A percentile compares a stretch with the other conserved stretches of the same genome.
Evolutionary conservation across 2,329 filamentous ascomycete species (phyloP).

Genomic region (Rachicladosporium sp.): DNA sequence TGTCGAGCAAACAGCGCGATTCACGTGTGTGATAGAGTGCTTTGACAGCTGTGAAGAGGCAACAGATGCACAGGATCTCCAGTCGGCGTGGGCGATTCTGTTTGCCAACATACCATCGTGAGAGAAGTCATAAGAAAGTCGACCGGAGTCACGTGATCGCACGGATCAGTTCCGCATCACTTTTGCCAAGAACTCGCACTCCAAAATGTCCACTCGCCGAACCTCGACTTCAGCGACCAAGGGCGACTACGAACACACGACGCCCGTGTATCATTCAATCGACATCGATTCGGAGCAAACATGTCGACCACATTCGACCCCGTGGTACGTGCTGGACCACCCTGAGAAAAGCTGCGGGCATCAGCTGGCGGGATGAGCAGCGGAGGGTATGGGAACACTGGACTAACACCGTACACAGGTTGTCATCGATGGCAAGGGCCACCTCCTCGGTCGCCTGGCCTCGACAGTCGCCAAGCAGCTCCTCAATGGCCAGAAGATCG

Average conservation of each 20-base stretch:
- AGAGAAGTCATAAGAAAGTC: too few relatives aligned
- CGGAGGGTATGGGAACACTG: not conserved
- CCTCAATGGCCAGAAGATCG: conserved; percentile 98
- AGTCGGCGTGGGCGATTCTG: too few relatives aligned
- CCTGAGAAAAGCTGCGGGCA: conserved; percentile 2
- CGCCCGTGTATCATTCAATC: not conserved
- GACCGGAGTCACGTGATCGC: too few relatives aligned
- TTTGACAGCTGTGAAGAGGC: too few relatives aligned
- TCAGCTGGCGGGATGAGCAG: conserved; percentile 3
- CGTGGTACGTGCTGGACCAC: conserved; percentile 39
- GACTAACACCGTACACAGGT: conserved; percentile 44
- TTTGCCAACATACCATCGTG: too few relatives aligned
- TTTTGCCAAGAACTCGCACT: conserved; percentile 3
- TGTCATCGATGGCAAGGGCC: conserved; percentile 99
- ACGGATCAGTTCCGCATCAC: not conserved
- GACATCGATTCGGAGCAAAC: conserved; percentile 25
- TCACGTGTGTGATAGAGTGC: too few relatives aligned
- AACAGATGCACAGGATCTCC: too few relatives aligned
- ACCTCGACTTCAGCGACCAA: conserved; percentile 2
- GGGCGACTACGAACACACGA: not conserved
- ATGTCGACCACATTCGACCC: conserved; percentile 51
- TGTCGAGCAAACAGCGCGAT: too few relatives aligned
- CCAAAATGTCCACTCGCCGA: not conserved
- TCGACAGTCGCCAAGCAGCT: conserved; percentile 98
- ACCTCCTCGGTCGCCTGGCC: conserved; percentile 97